These are phyloP conservation scores for Ananas comosus DNA, from an alignment of 176 grass and related monocot genomes.

Conservation along the genomic window DNA sequence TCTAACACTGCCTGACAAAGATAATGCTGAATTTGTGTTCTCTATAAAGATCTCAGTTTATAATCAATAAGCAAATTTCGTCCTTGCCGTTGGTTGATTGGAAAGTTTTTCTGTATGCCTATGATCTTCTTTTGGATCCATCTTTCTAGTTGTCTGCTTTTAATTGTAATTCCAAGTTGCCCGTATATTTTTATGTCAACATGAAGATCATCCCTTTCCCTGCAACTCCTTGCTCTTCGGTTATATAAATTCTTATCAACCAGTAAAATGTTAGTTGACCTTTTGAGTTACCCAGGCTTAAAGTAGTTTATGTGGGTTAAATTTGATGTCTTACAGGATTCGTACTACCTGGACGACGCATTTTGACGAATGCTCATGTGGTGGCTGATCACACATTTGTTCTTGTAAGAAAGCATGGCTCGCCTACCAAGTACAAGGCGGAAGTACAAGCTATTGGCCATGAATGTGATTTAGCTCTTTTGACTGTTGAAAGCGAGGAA, in stretches of 20 bases:
- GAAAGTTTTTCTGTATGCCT: not conserved
- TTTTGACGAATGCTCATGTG: constrained; percentile 91
- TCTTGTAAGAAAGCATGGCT: constrained; percentile 95
- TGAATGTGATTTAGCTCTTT: constrained; percentile 83
- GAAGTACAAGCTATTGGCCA: constrained; percentile 91
- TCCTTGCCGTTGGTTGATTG: not conserved
- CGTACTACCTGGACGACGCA: constrained; percentile 60
- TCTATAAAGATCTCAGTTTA: too few species aligned
- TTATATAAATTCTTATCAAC: not conserved
- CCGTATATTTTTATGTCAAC: too few species aligned
- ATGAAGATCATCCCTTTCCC: too few species aligned
- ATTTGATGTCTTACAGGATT: constrained; percentile 52
- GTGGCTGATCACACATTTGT: constrained; percentile 95
- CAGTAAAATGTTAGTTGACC: not conserved
- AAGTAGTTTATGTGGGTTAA: not conserved
- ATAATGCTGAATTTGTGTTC: too few species aligned
- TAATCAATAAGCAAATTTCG: not conserved
- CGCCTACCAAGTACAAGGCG: constrained; percentile 84
- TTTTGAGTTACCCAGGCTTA: too few species aligned
- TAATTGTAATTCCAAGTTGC: not conserved
- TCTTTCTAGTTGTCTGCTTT: not conserved
- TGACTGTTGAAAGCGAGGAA: constrained; percentile 75
- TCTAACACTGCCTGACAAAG: too few species aligned
- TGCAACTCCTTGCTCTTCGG: not conserved
- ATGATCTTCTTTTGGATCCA: not conserved